Evolutionary conservation across 2,329 filamentous ascomycete genomes (phyloP), one percentile per base, ranked within the genome.

Genomic region (Clonostachys sp.): DNA sequence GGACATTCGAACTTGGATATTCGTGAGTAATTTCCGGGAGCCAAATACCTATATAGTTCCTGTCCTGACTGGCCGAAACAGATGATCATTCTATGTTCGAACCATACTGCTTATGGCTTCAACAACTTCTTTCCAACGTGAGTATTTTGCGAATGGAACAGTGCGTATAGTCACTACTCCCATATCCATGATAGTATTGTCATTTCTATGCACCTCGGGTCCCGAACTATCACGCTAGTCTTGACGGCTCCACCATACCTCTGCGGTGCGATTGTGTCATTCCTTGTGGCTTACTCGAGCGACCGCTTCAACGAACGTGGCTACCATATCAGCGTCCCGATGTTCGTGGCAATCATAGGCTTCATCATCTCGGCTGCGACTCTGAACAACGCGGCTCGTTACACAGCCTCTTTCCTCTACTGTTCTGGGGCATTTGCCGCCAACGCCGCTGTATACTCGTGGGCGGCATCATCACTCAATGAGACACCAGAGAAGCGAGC

Each of bases 361-460:
- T 86, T 82, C 60, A 77, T 85, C 49, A 66, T 86, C 20, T 77
- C 77, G 4, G 80, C 80, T 3, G 65, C 76, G 0, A 84, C 81
- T 0, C 75, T 72, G 0, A 61, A 65, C 13, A 71, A 70, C 3
- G 80, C 68, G 0, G 75, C 78, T 0, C 66, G 81, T 17, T 50
- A 50, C 38, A 20, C 45, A 12, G 41, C 48, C 14, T 40, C 45
- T 33, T 59, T 60, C 17, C 46, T 59, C 24, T 58, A 57, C 5
- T 49, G 53, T n/a, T 50, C 48, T 4, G 55, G 57, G 0, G 48
- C 47, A 17, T 56, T 54, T 17, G 40, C 46, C 3, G 48, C 50
- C 3, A 56, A 59, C 43, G 50, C 57, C 0, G 41, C 56, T 10
- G 51, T 58, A 1, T 56, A 50, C 35, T 50, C 47, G 1, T 58